Conservation (phyloP, 106 monocot species). For the Dactylorhiza incarnata region DNA sequence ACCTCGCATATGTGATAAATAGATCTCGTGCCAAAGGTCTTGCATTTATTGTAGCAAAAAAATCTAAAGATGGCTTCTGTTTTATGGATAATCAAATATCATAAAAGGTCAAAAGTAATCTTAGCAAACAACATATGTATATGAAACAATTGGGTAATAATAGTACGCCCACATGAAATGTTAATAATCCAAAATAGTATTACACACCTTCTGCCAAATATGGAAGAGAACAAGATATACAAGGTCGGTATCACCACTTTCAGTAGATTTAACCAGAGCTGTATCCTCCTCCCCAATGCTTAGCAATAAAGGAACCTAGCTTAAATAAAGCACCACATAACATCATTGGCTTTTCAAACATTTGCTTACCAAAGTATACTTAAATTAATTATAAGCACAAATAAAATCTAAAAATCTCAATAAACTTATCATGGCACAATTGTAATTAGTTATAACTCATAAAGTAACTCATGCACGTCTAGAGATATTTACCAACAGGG, state of each 20-base stretch:
- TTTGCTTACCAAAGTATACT: neutral
- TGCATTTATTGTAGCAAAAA: constrained; percentile 81
- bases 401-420: neutral
- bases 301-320: constrained; percentile 83
- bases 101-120: neutral
- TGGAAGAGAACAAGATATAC: constrained; percentile 96
- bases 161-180: neutral
- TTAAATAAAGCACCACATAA: constrained; percentile 11
- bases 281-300: constrained; percentile 90
- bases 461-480: neutral
- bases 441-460: constrained; percentile 8
- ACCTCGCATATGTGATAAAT: constrained; percentile 90
- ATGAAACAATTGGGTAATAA: neutral
- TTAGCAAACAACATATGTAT: neutral
- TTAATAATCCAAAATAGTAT: neutral
- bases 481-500: neutral
- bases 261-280: constrained; percentile 71
- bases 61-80: constrained; percentile 67
- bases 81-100: constrained; percentile 4
- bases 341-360: neutral
- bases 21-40: constrained; percentile 89
- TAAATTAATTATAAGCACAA: neutral
- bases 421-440: neutral
- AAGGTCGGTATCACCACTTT: constrained; percentile 97
- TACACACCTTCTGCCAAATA: constrained; percentile 80